A percentile compares a stretch with the other conserved stretches of the same genome.
Evolutionary conservation across 768 basidiomycete genomes (phyloP).

Genomic region (Imleria badia): DNA sequence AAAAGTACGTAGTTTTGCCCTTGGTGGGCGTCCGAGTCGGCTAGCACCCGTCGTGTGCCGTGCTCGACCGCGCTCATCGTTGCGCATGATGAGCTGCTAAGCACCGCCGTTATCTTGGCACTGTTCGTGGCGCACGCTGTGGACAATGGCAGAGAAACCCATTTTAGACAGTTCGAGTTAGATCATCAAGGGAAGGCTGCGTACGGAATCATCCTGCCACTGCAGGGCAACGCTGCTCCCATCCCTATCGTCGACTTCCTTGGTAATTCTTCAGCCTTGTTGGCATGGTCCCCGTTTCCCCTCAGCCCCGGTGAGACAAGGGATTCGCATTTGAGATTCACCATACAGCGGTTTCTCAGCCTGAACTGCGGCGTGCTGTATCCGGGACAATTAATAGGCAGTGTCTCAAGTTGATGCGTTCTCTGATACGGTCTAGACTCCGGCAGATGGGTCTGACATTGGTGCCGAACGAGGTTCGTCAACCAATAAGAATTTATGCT

Average conservation of each 20-base stretch:
- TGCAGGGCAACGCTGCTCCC: not conserved
- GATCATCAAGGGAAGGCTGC: conserved; percentile 4
- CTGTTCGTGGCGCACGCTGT: not conserved
- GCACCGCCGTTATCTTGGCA: not conserved
- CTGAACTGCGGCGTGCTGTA: not conserved
- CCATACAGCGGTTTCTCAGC: conserved; percentile 4
- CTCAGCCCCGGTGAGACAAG: conserved; percentile 18
- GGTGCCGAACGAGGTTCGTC: not conserved
- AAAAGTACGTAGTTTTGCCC: not conserved
- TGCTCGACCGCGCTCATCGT: not conserved
- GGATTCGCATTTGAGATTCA: conserved; percentile 23
- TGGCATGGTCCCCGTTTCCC: conserved; percentile 19
- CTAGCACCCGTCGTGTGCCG: not conserved
- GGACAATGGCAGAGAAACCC: not conserved
- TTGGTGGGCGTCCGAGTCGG: conserved; percentile 3
- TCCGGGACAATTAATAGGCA: conserved; percentile 2
- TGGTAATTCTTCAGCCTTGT: conserved; percentile 18
- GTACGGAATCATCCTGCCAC: not conserved
- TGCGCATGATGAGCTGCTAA: not conserved
- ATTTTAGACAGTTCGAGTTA: conserved; percentile 10
- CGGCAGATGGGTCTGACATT: not conserved
- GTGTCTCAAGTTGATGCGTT: conserved; percentile 15
- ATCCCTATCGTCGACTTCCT: not conserved
- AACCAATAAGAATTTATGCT: not conserved
- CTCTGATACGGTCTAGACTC: conserved; percentile 5